Conservation (phyloP, 371 early-diverging fungal genomes). For the Basidiobolus meristosporus region DNA sequence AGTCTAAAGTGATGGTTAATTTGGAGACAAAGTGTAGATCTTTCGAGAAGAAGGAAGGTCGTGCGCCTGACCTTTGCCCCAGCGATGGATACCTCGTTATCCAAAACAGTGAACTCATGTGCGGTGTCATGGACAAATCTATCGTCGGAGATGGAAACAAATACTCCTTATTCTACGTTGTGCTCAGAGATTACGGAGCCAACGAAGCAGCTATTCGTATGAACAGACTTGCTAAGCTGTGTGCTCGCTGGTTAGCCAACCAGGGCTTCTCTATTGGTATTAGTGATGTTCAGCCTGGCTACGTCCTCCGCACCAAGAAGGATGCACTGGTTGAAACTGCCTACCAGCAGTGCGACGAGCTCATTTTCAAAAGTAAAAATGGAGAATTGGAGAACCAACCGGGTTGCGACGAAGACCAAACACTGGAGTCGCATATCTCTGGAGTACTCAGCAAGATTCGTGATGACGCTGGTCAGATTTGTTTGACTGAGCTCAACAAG, state of each 20-base stretch:
- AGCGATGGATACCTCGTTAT: constrained; percentile 83
- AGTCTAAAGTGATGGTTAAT: constrained; percentile 51
- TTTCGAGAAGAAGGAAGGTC: constrained; percentile 33
- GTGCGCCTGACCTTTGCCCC: constrained; percentile 58
- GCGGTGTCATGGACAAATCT: constrained; percentile 88
- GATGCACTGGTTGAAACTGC: constrained; percentile 59
- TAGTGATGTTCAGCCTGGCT: constrained; percentile 92
- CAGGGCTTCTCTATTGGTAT: constrained; percentile 97
- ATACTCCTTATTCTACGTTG: constrained; percentile 80
- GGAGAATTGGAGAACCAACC: constrained; percentile 71
- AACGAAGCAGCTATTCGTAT: constrained; percentile 77
- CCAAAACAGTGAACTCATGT: constrained; percentile 84
- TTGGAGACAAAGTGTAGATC: constrained; percentile 76
- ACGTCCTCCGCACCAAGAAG: constrained; percentile 52
- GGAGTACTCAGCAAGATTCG: constrained; percentile 83
- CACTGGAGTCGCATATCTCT: constrained; percentile 79
- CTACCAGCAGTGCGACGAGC: constrained; percentile 68
- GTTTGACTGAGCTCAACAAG: constrained; percentile 81
- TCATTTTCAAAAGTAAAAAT: constrained; percentile 45
- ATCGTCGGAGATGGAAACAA: constrained; percentile 95
- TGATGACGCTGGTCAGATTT: constrained; percentile 90
- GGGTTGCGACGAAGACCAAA: constrained; percentile 78
- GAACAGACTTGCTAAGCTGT: constrained; percentile 88
- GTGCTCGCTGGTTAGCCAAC: constrained; percentile 85
- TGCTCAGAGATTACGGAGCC: constrained; percentile 83